Evolutionary conservation across 306 rosid genomes (phyloP).

Genomic region (Trifolium dubium): DNA sequence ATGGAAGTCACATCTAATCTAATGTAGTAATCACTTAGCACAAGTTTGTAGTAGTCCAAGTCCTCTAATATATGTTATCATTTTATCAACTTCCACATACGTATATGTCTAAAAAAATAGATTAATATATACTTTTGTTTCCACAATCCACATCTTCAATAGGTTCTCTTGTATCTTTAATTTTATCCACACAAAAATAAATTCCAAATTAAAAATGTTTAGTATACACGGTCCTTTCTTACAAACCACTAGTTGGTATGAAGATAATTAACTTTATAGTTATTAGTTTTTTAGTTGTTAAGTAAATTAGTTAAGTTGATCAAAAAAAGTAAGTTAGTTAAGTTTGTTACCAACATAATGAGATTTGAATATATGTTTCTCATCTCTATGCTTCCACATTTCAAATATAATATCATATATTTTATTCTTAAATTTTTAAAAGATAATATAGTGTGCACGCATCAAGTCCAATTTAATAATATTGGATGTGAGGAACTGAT

Average conservation of each 20-base stretch:
- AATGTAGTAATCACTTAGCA: background rate
- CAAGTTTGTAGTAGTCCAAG: background rate
- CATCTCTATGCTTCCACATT: too few species aligned
- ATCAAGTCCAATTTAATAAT: too few species aligned
- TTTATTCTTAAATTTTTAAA: too few species aligned
- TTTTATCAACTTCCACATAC: constrained; percentile 8
- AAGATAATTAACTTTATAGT: background rate
- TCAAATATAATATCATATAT: too few species aligned
- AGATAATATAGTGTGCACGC: too few species aligned
- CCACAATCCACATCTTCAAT: constrained; percentile 47
- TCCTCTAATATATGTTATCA: constrained; percentile 30
- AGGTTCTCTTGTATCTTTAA: constrained; percentile 41
- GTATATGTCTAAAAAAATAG: constrained; percentile 16
- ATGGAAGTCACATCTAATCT: background rate
- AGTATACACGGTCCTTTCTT: constrained; percentile 36
- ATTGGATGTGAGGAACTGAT: too few species aligned
- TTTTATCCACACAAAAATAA: constrained; percentile 44
- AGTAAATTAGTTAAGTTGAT: background rate
- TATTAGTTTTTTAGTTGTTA: background rate
- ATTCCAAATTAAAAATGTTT: constrained; percentile 22
- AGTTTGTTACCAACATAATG: background rate
- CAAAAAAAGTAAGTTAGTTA: background rate
- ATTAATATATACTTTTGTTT: constrained; percentile 21
- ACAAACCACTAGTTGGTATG: constrained; percentile 26
- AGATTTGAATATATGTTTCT: too few species aligned